Evolutionary conservation across 805 yeast species (phyloP).

Genomic region (Saccharomyces kudriavzevii): DNA sequence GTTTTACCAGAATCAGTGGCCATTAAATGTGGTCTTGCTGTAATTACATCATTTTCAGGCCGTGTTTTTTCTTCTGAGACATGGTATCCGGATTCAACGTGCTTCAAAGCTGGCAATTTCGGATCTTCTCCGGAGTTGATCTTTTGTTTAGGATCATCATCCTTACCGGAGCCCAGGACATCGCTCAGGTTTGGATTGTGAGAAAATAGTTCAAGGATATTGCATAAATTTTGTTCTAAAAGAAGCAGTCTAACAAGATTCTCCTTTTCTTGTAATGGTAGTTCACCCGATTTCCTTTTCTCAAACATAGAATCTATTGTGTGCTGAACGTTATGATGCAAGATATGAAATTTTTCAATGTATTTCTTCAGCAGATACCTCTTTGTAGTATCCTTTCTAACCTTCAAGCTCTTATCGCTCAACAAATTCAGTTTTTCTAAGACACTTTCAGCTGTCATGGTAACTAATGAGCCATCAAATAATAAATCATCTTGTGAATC

Average conservation of each 20-base stretch:
- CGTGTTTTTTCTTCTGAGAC: neutral
- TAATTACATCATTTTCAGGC: constrained; percentile 3
- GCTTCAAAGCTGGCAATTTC: constrained; percentile 5
- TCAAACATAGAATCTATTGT: constrained; percentile 50
- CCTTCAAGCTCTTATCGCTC: neutral
- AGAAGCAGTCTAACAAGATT: constrained; percentile 58
- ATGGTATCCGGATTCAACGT: constrained; percentile 8
- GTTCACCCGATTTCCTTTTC: constrained; percentile 46
- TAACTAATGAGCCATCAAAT: constrained; percentile 66
- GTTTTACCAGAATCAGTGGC: constrained; percentile 56
- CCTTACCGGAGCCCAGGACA: constrained; percentile 5
- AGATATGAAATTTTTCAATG: constrained; percentile 34
- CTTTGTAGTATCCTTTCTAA: constrained; percentile 34
- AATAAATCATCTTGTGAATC: constrained; percentile 48
- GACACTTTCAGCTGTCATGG: constrained; percentile 63
- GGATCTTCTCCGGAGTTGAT: neutral
- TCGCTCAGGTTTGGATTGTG: constrained; percentile 20
- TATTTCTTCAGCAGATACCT: constrained; percentile 33
- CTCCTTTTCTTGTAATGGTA: constrained; percentile 66
- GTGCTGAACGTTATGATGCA: constrained; percentile 35
- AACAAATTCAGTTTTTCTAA: constrained; percentile 35
- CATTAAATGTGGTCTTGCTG: constrained; percentile 53
- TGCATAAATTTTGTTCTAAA: constrained; percentile 60
- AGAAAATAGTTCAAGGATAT: constrained; percentile 35
- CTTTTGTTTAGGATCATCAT: neutral